phyloP scores from a whole-genome alignment of 805 yeast species.

The Zygosaccharomyces gambellarensis region DNA sequence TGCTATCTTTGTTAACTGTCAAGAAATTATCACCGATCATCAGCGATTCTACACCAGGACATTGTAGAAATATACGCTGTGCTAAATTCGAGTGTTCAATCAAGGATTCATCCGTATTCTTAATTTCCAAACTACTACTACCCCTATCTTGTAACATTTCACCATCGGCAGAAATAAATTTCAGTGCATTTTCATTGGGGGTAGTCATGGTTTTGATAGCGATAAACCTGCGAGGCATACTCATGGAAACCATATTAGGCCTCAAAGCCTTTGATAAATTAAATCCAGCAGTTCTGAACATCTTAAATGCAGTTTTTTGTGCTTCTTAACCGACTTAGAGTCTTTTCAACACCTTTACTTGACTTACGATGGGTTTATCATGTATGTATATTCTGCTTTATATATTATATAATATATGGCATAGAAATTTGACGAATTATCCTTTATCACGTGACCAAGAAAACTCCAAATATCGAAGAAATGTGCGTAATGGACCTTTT shows the following conservation, averaged over 20 bases:
- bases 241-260: neutral
- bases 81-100: slow-evolving; percentile 57
- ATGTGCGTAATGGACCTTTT: neutral
- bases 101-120: slow-evolving; percentile 32
- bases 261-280: neutral
- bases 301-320: neutral
- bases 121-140: slow-evolving; percentile 32
- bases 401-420: neutral
- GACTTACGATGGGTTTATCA: neutral
- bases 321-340: neutral
- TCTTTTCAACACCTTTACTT: neutral
- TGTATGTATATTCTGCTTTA: neutral
- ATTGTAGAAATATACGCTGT: slow-evolving; percentile 45
- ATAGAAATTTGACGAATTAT: neutral
- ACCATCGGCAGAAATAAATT: slow-evolving; percentile 46
- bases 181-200: slow-evolving; percentile 72
- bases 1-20: slow-evolving; percentile 65
- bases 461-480: neutral
- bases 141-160: slow-evolving; percentile 33
- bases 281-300: neutral
- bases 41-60: slow-evolving; percentile 55
- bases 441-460: neutral
- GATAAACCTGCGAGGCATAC: slow-evolving; percentile 15
- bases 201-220: slow-evolving; percentile 50
- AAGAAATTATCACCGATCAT: slow-evolving; percentile 73